Percentiles rank a stretch among this genome's conserved stretches.
Evolutionary conservation across 306 rosid species (phyloP).

Genomic region (Crataegus laevigata): DNA sequence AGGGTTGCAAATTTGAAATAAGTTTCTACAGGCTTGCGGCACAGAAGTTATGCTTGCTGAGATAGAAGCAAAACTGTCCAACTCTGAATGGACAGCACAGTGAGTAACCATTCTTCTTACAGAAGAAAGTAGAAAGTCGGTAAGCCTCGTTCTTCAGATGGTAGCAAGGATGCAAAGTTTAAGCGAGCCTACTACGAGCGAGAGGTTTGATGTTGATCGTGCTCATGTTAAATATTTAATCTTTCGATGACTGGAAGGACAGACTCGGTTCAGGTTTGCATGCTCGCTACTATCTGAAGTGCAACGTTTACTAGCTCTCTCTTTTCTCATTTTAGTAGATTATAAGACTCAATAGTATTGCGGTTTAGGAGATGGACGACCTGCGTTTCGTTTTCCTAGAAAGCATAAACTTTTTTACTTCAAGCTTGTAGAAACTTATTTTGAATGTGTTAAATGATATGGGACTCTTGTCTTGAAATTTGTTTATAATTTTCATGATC

Average conservation of each 20-base stretch:
- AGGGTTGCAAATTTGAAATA: neutral
- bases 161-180: neutral
- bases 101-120: neutral
- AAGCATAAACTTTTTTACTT: neutral
- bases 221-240: neutral
- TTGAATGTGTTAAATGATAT: neutral
- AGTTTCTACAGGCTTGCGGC: neutral
- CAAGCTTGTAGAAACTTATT: neutral
- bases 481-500: too few relatives aligned
- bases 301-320: neutral
- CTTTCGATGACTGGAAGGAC: neutral
- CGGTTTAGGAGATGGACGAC: neutral
- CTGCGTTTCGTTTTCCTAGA: neutral
- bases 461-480: neutral
- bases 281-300: neutral
- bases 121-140: neutral
- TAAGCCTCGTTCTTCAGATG: neutral
- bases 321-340: neutral
- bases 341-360: neutral
- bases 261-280: neutral
- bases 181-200: neutral
- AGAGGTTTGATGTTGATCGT: neutral
- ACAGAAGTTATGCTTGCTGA: neutral
- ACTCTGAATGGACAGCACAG: neutral
- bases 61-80: neutral